Percentiles rank a stretch among this genome's conserved stretches.
Conservation (phyloP, 129 eudicot genomes). For the Flaveria bidentis region DNA sequence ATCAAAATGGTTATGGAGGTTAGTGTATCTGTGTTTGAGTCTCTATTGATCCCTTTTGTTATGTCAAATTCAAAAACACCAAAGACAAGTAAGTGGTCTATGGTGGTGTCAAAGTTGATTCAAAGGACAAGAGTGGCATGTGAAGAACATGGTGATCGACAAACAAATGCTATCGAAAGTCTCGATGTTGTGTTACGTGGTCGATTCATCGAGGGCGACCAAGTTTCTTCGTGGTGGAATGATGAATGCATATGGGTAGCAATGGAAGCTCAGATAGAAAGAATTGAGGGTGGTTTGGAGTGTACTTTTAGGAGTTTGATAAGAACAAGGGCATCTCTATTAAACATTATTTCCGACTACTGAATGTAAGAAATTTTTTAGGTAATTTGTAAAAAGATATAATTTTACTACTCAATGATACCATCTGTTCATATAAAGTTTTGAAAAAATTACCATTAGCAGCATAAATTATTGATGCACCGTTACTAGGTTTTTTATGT, state of each 20-base stretch:
- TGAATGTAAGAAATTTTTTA: constrained; percentile 10
- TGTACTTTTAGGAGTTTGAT: constrained; percentile 27
- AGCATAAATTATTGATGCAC: background rate
- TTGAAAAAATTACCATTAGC: background rate
- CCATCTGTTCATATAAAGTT: background rate
- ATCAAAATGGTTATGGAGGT: constrained; percentile 26
- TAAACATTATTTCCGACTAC: constrained; percentile 30
- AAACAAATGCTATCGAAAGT: constrained; percentile 25
- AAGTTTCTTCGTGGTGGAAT: constrained; percentile 9
- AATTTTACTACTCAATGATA: background rate
- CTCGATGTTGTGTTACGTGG: constrained; percentile 21
- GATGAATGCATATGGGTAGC: constrained; percentile 14
- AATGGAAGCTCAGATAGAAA: constrained; percentile 34
- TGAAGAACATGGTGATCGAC: constrained; percentile 27
- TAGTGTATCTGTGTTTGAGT: constrained; percentile 29
- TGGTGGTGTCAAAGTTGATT: constrained; percentile 37
- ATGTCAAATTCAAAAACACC: constrained; percentile 25
- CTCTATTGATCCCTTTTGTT: constrained; percentile 34
- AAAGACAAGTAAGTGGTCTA: constrained; percentile 23
- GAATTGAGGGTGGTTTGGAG: constrained; percentile 34
- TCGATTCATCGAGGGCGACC: background rate
- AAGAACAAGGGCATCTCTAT: constrained; percentile 35
- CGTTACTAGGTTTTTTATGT: background rate
- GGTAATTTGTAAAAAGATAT: constrained; percentile 3
- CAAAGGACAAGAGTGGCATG: constrained; percentile 26